A percentile compares a stretch with the other conserved stretches of the same genome.
phyloP scores from a whole-genome alignment of 768 basidiomycete genomes.

The Xerocomellus chrysenteron region DNA sequence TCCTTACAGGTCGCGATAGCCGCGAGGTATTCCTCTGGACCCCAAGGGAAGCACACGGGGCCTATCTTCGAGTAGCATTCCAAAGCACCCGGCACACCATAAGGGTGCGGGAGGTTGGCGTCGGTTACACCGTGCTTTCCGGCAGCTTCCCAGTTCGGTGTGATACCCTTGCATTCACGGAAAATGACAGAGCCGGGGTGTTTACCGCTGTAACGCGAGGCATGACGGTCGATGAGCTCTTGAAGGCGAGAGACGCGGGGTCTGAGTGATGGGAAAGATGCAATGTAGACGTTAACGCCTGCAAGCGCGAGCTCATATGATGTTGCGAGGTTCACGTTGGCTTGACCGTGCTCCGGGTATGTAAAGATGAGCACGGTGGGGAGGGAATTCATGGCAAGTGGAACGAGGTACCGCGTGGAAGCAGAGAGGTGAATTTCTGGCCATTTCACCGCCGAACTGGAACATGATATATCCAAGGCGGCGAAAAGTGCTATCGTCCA shows the following conservation, averaged over 20 bases:
- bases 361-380: slow-evolving; percentile 11
- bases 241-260: slow-evolving; percentile 5
- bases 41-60: background rate
- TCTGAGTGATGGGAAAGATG: slow-evolving; percentile 12
- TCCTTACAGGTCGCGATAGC: background rate
- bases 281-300: slow-evolving; percentile 6
- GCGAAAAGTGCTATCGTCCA: no score
- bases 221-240: background rate
- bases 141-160: background rate
- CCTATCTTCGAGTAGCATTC: background rate
- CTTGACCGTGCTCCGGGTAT: slow-evolving; percentile 4
- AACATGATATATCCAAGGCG: no score
- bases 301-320: slow-evolving; percentile 15
- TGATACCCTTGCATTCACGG: background rate
- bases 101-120: background rate
- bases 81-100: slow-evolving; percentile 3
- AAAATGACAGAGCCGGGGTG: slow-evolving; percentile 2
- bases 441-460: no score
- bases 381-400: background rate
- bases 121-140: background rate
- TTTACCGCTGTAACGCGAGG: background rate
- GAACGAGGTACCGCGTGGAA: no score
- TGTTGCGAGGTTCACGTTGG: slow-evolving; percentile 10
- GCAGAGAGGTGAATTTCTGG: no score
- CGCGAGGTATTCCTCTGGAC: slow-evolving; percentile 3